phyloP scores from a whole-genome alignment of 176 grass and related monocot genomes.

The Microstegium vimineum region DNA sequence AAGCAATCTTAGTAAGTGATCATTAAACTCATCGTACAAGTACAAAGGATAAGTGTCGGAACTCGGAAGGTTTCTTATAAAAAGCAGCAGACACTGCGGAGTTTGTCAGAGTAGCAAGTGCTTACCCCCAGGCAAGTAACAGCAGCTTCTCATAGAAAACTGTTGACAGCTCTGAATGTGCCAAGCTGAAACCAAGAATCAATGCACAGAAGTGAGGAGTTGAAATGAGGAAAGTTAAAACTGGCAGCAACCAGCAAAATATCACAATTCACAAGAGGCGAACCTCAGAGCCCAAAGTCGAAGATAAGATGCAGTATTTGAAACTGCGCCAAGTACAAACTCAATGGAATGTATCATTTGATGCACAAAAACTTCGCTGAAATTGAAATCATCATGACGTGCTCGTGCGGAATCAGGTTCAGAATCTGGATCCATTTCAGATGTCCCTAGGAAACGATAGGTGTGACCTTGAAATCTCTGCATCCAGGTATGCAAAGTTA shows the following conservation, averaged over 20 bases:
- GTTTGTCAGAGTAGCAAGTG: neutral
- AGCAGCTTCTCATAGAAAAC: constrained; percentile 99
- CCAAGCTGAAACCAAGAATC: constrained; percentile 68
- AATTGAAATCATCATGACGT: constrained; percentile 93
- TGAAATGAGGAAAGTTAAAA: constrained; percentile 12
- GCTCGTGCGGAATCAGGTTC: constrained; percentile 93
- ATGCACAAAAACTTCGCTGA: constrained; percentile 99
- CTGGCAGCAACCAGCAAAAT: neutral
- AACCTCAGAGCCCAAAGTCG: constrained; percentile 99
- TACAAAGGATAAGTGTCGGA: neutral
- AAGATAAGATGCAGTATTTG: constrained; percentile 99
- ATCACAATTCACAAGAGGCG: constrained; percentile 23
- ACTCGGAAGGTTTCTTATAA: constrained; percentile 4
- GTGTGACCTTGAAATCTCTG: constrained; percentile 98
- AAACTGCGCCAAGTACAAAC: constrained; percentile 97
- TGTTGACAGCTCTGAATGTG: constrained; percentile 95
- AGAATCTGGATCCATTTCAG: constrained; percentile 89
- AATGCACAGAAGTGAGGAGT: constrained; percentile 28
- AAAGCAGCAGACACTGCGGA: neutral
- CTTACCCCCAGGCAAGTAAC: constrained; percentile 91
- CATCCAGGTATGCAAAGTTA: constrained; percentile 21
- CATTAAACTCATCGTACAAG: neutral
- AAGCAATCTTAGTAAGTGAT: constrained; percentile 13
- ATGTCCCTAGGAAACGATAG: constrained; percentile 87
- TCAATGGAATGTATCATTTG: constrained; percentile 99